Evolutionary conservation across 1,139 yeast genomes (phyloP).

Genomic region (Candida gigantensis): DNA sequence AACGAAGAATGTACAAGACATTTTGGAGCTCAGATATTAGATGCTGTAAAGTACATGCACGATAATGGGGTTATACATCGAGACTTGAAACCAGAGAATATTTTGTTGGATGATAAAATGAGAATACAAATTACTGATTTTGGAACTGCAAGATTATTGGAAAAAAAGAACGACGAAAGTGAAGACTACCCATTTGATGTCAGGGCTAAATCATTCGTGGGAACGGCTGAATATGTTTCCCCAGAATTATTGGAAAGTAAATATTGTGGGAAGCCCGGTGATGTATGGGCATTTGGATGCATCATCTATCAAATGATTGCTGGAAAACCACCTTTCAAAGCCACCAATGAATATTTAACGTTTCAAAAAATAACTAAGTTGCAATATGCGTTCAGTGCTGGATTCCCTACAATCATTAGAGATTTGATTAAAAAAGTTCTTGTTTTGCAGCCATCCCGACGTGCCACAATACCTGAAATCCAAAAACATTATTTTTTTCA

Average conservation of each 20-base stretch:
- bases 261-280: constrained; percentile 74
- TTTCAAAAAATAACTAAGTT: constrained; percentile 53
- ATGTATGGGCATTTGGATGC: constrained; percentile 83
- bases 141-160: constrained; percentile 71
- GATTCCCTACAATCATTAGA: constrained; percentile 49
- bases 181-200: constrained; percentile 50
- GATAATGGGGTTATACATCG: constrained; percentile 77
- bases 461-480: constrained; percentile 40
- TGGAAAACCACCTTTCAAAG: constrained; percentile 81
- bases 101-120: constrained; percentile 62
- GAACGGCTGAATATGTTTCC: constrained; percentile 82
- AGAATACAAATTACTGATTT: constrained; percentile 77
- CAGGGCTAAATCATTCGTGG: constrained; percentile 71
- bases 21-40: constrained; percentile 63
- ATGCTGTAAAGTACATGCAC: constrained; percentile 69
- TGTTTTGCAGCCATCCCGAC: constrained; percentile 45
- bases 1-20: constrained; percentile 78
- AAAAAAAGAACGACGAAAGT: constrained; percentile 40
- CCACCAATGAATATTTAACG: constrained; percentile 71
- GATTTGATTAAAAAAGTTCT: constrained; percentile 47
- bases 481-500: constrained; percentile 70
- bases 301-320: constrained; percentile 73
- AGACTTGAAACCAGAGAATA: constrained; percentile 79
- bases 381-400: constrained; percentile 65
- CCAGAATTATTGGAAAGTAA: constrained; percentile 72